Evolutionary conservation across 106 monocot genomes (phyloP).

Genomic region (Apostasia shenzhenica): DNA sequence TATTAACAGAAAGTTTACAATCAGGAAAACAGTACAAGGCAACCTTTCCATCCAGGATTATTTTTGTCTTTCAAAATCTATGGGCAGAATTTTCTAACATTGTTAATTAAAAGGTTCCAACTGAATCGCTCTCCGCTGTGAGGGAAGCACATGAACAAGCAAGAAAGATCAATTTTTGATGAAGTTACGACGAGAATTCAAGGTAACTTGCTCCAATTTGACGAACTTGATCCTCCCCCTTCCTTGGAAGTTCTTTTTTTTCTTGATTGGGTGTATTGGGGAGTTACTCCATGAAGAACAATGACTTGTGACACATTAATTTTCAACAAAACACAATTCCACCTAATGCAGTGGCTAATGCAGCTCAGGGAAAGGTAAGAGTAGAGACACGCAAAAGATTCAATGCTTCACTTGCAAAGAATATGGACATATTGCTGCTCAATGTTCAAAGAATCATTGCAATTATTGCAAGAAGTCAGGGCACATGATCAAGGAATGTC

Average conservation of each 20-base stretch:
- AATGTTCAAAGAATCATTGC: slow-evolving; percentile 4
- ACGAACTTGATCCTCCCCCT: neutral
- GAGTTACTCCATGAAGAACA: neutral
- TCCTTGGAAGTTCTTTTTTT: neutral
- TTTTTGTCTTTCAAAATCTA: neutral
- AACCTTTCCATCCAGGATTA: neutral
- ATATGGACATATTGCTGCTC: slow-evolving; percentile 3
- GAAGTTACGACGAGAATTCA: neutral
- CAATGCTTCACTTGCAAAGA: slow-evolving; percentile 10
- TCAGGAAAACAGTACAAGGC: neutral
- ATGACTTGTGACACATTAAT: neutral
- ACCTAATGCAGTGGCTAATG: neutral
- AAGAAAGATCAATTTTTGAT: slow-evolving; percentile 4
- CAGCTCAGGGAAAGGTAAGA: neutral
- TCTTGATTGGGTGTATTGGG: neutral
- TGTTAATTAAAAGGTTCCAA: neutral
- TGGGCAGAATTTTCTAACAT: neutral
- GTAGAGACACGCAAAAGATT: neutral
- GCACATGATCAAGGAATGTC: slow-evolving; percentile 5
- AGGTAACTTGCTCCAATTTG: neutral
- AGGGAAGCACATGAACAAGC: neutral
- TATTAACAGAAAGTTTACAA: neutral
- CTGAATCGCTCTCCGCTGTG: neutral
- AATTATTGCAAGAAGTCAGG: slow-evolving; percentile 6
- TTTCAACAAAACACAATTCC: neutral